Base-by-base conservation (phyloP, 1,284 basidiomycete genomes). In the Irpex rosettiformis region DNA sequence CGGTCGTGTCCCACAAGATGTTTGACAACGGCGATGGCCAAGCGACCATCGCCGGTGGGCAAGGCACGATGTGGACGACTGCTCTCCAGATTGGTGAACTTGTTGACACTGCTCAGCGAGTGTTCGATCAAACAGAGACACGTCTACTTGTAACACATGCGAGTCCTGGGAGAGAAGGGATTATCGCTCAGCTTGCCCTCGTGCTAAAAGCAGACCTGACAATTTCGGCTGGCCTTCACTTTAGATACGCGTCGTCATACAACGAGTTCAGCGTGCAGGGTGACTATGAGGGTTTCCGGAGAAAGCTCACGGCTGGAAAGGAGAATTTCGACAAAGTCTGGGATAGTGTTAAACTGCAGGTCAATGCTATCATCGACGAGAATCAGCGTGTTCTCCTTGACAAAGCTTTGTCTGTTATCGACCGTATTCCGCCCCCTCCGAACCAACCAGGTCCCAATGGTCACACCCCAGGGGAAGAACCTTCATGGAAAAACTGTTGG, bases 31-130 rank as follows among this genome's bases (percentile, higher is more conserved):
- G 97, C 1, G 93, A 96, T 56, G 96, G 96, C 1, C 86, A 80
- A 52, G 96, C 94, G 2, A 98, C 96, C 10, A 98, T 99, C 64
- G 96, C 97, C 0, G 97, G 97, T 48, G 96, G 94, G 1, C 92
- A 94, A 70, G 97, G 97, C 27, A 98, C 96, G 22, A 98, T 98
- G 90, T 99, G 97, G 97, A 94, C 94, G 0, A 99, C 96, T 0
- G 92, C 94, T 4, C 82, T 99, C 25, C 97, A 99, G 74, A 92
- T 99, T 47, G 97, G 97, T 62, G 96, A 99, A 74, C 87, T 99
- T 47, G 89, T 99, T 58, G 97, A 99, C 74, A 98, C 95, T 1
- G 94, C 96, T 2, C 94, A 98, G 72, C 86, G 95, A 63, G 93
- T 95, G 52, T 96, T 87, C 70, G 96, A 99, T 72, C 85, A 88